Conservation (phyloP, 345 rosid genomes). For the Populus pruinosa region DNA sequence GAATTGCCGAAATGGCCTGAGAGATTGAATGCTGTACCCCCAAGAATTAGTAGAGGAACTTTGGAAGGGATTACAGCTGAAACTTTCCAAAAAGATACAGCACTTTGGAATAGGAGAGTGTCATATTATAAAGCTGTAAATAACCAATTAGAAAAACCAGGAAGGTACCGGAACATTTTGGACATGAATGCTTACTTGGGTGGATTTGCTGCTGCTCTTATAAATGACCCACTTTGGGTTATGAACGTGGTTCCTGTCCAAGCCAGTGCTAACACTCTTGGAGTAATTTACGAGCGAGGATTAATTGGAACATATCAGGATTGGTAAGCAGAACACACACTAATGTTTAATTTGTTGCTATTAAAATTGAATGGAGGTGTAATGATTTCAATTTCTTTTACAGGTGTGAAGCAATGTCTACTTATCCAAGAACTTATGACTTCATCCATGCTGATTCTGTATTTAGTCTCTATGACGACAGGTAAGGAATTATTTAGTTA, state of each 20-base stretch:
- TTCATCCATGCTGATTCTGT: constrained; percentile 42
- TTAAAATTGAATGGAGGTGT: background rate
- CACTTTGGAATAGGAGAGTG: constrained; percentile 41
- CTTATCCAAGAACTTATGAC: constrained; percentile 57
- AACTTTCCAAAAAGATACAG: constrained; percentile 24
- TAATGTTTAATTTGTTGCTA: background rate
- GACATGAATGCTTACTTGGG: constrained; percentile 54
- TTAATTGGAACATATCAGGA: constrained; percentile 47
- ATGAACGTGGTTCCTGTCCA: constrained; percentile 50
- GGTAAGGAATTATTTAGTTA: constrained; percentile 13
- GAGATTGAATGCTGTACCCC: constrained; percentile 41
- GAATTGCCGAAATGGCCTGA: constrained; percentile 36
- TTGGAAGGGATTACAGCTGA: constrained; percentile 39
- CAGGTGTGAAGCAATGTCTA: constrained; percentile 66
- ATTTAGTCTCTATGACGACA: constrained; percentile 36
- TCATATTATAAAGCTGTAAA: constrained; percentile 41
- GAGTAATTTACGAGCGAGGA: constrained; percentile 47
- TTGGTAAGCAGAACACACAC: constrained; percentile 29
- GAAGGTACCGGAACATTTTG: constrained; percentile 45
- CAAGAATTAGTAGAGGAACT: constrained; percentile 42
- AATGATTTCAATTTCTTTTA: background rate
- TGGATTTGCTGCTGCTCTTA: constrained; percentile 46
- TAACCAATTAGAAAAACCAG: constrained; percentile 33
- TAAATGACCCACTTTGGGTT: constrained; percentile 40
- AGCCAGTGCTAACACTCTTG: constrained; percentile 39